Evolutionary conservation across 1,284 basidiomycete species (phyloP).

Genomic region (Moniliophthora roreri): DNA sequence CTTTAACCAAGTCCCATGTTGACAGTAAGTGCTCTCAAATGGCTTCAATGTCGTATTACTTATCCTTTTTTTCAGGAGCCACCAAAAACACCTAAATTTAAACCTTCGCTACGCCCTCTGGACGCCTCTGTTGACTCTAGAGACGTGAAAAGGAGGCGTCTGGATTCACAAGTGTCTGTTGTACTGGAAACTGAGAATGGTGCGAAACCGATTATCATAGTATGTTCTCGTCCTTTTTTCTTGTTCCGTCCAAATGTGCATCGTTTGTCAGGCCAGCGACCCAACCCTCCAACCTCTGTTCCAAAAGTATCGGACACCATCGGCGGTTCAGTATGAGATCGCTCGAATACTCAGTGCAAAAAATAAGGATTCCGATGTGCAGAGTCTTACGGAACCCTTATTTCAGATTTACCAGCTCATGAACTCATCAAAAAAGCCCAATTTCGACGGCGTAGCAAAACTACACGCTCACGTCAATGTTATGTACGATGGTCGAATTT

Average conservation of each 20-base stretch:
- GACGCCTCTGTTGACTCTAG: too few species aligned
- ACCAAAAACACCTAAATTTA: too few species aligned
- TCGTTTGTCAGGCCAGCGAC: not conserved
- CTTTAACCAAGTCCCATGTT: too few species aligned
- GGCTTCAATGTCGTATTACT: too few species aligned
- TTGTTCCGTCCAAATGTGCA: not conserved
- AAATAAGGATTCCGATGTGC: not conserved
- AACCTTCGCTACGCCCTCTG: too few species aligned
- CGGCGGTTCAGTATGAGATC: constrained; percentile 7
- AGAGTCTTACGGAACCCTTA: not conserved
- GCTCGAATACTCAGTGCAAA: not conserved
- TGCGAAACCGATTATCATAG: not conserved
- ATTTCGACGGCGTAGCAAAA: not conserved
- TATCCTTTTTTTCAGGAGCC: too few species aligned
- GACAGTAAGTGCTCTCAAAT: too few species aligned
- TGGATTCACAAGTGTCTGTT: too few species aligned
- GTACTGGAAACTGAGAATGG: too few species aligned
- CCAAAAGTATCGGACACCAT: not conserved
- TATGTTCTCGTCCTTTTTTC: not conserved
- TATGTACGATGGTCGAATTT: not conserved
- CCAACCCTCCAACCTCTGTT: not conserved
- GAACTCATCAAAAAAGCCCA: not conserved
- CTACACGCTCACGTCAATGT: not conserved
- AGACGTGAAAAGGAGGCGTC: too few species aligned
- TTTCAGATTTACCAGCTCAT: too few species aligned